A percentile compares a stretch with the other conserved stretches of the same genome.
These are phyloP conservation scores for Mytilinidion resinicola DNA, from an alignment of 495 filamentous ascomycete species.

Conservation along the genomic window DNA sequence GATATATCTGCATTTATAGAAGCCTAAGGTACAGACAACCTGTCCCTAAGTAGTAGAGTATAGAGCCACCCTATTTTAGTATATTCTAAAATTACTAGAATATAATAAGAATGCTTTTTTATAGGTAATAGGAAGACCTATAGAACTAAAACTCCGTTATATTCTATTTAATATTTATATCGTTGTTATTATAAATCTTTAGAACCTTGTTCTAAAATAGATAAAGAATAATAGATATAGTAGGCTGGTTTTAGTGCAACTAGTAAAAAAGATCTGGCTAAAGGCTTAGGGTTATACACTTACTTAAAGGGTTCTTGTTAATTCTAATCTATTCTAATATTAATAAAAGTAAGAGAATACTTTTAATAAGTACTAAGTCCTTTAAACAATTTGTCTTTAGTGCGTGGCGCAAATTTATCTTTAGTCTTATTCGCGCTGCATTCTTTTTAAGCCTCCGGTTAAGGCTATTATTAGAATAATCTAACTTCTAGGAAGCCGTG, in stretches of 20 bases:
- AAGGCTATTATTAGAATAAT: not conserved
- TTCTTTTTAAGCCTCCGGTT: not conserved
- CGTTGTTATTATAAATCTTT: not conserved
- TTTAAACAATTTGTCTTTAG: not conserved
- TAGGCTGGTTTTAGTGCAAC: not conserved
- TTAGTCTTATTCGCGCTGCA: not conserved
- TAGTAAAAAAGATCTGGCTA: not conserved
- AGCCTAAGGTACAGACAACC: no score
- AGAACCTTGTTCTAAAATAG: not conserved
- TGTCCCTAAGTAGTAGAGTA: no score
- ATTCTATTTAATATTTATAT: not conserved
- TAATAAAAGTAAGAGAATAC: not conserved
- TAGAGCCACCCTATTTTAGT: no score
- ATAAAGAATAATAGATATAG: not conserved
- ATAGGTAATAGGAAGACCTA: not conserved
- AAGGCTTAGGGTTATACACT: not conserved
- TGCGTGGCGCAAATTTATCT: not conserved
- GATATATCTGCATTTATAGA: no score
- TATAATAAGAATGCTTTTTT: not conserved
- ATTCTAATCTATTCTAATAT: not conserved
- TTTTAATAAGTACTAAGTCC: not conserved
- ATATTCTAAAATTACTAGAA: not conserved
- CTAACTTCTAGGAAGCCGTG: not conserved
- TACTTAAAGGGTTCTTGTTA: not conserved
- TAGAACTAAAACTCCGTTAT: not conserved